Evolutionary conservation across 2,329 filamentous ascomycete species (phyloP).

Genomic region (Trichophaea hybrida): DNA sequence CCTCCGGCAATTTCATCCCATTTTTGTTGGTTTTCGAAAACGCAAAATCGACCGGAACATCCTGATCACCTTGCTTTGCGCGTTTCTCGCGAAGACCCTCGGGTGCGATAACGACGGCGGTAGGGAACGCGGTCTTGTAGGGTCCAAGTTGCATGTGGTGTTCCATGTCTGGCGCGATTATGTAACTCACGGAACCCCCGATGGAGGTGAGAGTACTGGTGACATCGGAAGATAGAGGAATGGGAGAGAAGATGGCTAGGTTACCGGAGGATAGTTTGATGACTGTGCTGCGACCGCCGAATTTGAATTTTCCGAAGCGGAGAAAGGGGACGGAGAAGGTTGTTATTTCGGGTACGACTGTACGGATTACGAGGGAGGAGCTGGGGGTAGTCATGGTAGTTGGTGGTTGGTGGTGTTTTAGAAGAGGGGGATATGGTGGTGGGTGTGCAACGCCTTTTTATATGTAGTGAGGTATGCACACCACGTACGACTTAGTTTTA

Average conservation of each 20-base stretch:
- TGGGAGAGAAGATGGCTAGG: conserved; percentile 83
- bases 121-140: conserved; percentile 67
- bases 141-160: conserved; percentile 87
- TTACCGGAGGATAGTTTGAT: conserved; percentile 64
- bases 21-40: conserved; percentile 45
- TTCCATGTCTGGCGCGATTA: conserved; percentile 76
- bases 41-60: conserved; percentile 48
- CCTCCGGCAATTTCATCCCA: conserved; percentile 46
- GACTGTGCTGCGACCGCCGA: conserved; percentile 74
- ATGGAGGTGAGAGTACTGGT: conserved; percentile 46
- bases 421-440: neutral
- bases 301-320: conserved; percentile 61
- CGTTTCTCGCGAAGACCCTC: conserved; percentile 77
- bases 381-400: neutral
- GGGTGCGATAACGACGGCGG: conserved; percentile 66
- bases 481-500: too few relatives aligned
- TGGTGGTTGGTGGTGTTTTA: neutral
- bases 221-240: conserved; percentile 64
- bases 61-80: conserved; percentile 41
- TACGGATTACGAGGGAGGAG: conserved; percentile 50
- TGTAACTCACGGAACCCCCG: conserved; percentile 61
- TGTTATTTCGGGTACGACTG: conserved; percentile 62
- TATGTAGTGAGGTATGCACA: too few relatives aligned
- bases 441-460: too few relatives aligned
- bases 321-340: conserved; percentile 74